Base-by-base conservation (phyloP, 106 monocot genomes). In the Alisma plantagoaquatica region DNA sequence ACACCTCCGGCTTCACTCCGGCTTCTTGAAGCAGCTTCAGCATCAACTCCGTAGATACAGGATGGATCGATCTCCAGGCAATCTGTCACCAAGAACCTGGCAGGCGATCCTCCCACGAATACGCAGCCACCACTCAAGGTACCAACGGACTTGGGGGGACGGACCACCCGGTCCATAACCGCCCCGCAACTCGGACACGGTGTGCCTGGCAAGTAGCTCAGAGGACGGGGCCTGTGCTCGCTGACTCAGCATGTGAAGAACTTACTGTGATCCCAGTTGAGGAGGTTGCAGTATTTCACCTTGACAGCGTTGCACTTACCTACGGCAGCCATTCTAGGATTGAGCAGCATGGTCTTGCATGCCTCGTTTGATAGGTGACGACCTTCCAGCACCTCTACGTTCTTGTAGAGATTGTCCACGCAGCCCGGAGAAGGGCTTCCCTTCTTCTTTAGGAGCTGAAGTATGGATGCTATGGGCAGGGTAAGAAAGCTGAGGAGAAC, bases 401-500 rank as follows among this genome's bases (percentile, higher is more conserved):
- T 60, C 29, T 53, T 2, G 23, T 69, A 69, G 3, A 69, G 28
- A 1, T 1, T 20, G 28, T 69, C 52, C 4, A 71, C n/a, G 30
- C 49, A 50, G 2, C 63, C 57, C 0, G 63, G 17, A 21, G 29
- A 31, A 33, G 30, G 14, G 0, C 48, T 0, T 1, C 35, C 32
- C 21, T 58, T 25, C n/a, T 43, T 50, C 29, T 2, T 23, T 3
- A 33, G 17, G 3, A 63, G 43, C 18, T 42, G 3, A 14, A 50
- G 20, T 2, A 71, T 57, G 41, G 22, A 18, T 4, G 63, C 56
- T 10, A 68, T 12, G 0, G 67, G 67, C 25, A 58, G 17, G 5
- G 57, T 60, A 24, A 69, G 31, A 50, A 69, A 60, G 41, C 59
- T 53, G 52, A 69, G 50, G 21, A 60, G 59, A 0, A 60, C 50